Evolutionary conservation across 1,139 yeast genomes (phyloP), one percentile per base, ranked within the genome.

Genomic region (Suhomyces maxii): DNA sequence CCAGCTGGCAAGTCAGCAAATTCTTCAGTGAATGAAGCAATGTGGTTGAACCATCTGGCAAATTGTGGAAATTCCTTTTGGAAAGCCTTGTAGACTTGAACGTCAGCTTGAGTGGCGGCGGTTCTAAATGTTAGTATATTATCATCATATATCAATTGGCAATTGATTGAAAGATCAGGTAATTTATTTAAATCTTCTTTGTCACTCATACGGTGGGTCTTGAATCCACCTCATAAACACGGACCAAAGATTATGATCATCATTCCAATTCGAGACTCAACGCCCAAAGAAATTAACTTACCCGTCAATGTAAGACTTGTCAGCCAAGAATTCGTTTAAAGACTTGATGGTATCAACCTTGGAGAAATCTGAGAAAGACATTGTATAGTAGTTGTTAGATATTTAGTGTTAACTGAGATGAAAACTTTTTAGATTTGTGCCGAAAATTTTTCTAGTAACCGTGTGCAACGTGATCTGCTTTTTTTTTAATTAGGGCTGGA

Each of bases 21-120:
- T 73, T 89, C 96, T 63, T 82, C 89, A 62, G 90, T 80, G 83
- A 83, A 86, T 52, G 96, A 83, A 71, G 95, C 95, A 70, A 91
- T 84, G 89, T 90, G 97, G 86, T 88, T 88, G 83, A 86, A 89
- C 97, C 97, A 93, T 83, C 98, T 90, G 70, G 96, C 77, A 69
- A 90, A 89, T 75, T 88, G 85, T 74, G 98, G 97, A 88, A 76
- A 91, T 76, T 89, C 81, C 67, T 80, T 74, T 77, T 89, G 96
- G 84, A 93, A 91, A 73, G 97, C 93, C 82, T 89, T 84, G 95
- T 83, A 86, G 71, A 83, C 91, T 60, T 90, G 73, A 58, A 89
- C 99, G 70, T 93, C 98, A 69, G 97, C 97, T 79, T 89, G 97
- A 63, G 98, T 79, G 60, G 97, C 91, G 61, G 88, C 68, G 58